Percentiles rank a stretch among this genome's conserved stretches.
These are phyloP conservation scores for Emericellopsis atlantica DNA, from an alignment of 2,329 filamentous ascomycete species.

Conservation along the genomic window DNA sequence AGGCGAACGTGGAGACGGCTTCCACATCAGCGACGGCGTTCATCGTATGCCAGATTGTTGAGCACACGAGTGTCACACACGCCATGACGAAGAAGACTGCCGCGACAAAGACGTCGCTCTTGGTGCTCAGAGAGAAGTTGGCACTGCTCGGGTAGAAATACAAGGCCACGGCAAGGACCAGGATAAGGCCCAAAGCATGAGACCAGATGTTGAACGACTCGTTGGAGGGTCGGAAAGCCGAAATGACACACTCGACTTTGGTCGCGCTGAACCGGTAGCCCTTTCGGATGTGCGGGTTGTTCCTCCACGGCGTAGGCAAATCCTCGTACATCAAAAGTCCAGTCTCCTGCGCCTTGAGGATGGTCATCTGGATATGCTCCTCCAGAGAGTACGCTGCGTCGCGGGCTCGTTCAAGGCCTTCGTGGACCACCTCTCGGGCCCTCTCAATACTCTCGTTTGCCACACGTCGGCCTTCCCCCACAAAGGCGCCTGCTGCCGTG, in stretches of 20 bases:
- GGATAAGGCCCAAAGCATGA: conserved; percentile 75
- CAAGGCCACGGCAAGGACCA: conserved; percentile 81
- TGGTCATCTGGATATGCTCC: conserved; percentile 71
- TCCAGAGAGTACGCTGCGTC: conserved; percentile 73
- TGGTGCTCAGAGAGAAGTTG: conserved; percentile 79
- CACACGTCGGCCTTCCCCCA: conserved; percentile 68
- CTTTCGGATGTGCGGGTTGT: conserved; percentile 83
- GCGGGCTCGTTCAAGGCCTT: conserved; percentile 70
- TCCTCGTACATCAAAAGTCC: conserved; percentile 84
- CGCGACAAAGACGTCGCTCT: conserved; percentile 79
- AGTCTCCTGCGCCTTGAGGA: conserved; percentile 61
- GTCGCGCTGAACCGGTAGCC: conserved; percentile 93
- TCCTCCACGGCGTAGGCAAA: conserved; percentile 80
- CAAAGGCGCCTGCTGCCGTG: conserved; percentile 56
- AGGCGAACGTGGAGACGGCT: conserved; percentile 88
- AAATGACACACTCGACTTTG: conserved; percentile 77
- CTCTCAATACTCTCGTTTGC: conserved; percentile 68
- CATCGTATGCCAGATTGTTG: conserved; percentile 97
- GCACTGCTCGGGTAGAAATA: conserved; percentile 87
- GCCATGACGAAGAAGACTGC: conserved; percentile 94
- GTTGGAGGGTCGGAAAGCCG: conserved; percentile 76
- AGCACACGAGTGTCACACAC: conserved; percentile 89
- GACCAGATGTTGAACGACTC: conserved; percentile 98
- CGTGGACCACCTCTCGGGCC: conserved; percentile 66
- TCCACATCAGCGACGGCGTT: conserved; percentile 85